Evolutionary conservation across 2,329 filamentous ascomycete genomes (phyloP).

Genomic region (Fusarium tupiense): DNA sequence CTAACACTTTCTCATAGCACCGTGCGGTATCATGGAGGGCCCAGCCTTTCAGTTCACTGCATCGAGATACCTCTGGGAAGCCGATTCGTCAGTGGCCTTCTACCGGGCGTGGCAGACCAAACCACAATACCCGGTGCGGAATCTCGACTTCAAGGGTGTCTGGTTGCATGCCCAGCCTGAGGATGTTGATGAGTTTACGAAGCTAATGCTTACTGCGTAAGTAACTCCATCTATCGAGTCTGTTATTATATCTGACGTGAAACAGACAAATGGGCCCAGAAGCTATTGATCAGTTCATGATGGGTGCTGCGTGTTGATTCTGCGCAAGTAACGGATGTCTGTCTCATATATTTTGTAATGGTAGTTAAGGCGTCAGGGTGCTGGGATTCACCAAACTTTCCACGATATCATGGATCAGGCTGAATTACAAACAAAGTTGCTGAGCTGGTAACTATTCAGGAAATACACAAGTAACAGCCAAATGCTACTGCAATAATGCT

Average conservation of each 20-base stretch:
- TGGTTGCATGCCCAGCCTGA: conserved; percentile 50
- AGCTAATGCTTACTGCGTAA: conserved; percentile 51
- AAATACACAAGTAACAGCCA: background rate
- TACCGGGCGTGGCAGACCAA: conserved; percentile 56
- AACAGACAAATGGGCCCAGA: conserved; percentile 50
- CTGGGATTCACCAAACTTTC: background rate
- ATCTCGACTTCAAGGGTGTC: conserved; percentile 50
- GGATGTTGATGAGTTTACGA: conserved; percentile 54
- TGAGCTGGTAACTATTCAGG: background rate
- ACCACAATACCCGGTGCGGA: conserved; percentile 50
- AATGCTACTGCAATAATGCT: background rate
- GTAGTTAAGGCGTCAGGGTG: background rate
- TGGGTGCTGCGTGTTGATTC: conserved; percentile 40
- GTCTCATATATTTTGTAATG: background rate
- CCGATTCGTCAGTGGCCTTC: conserved; percentile 53
- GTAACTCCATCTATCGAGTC: conserved; percentile 18
- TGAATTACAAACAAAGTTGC: background rate
- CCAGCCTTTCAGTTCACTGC: conserved; percentile 47
- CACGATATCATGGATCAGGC: background rate
- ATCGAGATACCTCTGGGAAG: conserved; percentile 56
- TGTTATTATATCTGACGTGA: background rate
- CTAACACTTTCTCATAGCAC: conserved; percentile 20
- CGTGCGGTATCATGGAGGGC: conserved; percentile 27
- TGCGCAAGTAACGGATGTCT: background rate
- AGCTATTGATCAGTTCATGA: conserved; percentile 50